Evolutionary conservation across 2,329 filamentous ascomycete species (phyloP).

Genomic region (Cercospora sojina): DNA sequence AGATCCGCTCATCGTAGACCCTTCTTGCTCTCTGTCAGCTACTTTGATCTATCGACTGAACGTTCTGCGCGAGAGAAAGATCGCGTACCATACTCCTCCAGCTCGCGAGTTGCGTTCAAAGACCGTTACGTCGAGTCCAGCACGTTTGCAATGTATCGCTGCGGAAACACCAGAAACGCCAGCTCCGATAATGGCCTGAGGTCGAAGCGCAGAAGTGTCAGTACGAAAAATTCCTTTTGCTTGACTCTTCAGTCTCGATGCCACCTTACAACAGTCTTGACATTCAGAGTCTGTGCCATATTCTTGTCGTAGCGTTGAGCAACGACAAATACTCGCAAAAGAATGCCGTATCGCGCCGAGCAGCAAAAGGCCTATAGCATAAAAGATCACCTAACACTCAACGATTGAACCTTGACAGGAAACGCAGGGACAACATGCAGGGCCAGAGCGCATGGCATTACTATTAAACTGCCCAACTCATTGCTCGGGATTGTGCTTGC

Average conservation of each 20-base stretch:
- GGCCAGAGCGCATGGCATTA: not conserved
- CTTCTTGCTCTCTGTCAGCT: slow-evolving; percentile 33
- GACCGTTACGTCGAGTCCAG: slow-evolving; percentile 52
- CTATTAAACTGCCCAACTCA: not conserved
- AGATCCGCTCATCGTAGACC: slow-evolving; percentile 52
- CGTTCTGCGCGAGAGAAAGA: not conserved
- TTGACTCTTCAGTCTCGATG: not conserved
- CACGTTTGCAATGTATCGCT: slow-evolving; percentile 48
- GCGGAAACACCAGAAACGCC: slow-evolving; percentile 52
- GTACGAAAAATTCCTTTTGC: not conserved
- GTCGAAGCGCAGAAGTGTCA: not conserved
- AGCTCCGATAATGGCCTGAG: slow-evolving; percentile 51
- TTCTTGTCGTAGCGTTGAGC: not conserved
- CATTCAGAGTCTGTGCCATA: slow-evolving; percentile 3
- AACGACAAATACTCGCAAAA: not conserved
- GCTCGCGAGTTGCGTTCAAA: slow-evolving; percentile 54
- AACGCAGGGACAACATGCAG: not conserved
- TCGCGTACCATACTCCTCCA: slow-evolving; percentile 57
- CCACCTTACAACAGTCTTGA: slow-evolving; percentile 14
- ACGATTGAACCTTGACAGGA: not conserved
- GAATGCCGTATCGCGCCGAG: not conserved
- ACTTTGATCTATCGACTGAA: not conserved
- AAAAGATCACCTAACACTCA: not conserved
- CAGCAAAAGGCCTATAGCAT: not conserved
- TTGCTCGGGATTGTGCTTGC: not conserved